Evolutionary conservation across 306 rosid species (phyloP), one percentile per base, ranked within the genome.

Genomic region (Rosa persica): DNA sequence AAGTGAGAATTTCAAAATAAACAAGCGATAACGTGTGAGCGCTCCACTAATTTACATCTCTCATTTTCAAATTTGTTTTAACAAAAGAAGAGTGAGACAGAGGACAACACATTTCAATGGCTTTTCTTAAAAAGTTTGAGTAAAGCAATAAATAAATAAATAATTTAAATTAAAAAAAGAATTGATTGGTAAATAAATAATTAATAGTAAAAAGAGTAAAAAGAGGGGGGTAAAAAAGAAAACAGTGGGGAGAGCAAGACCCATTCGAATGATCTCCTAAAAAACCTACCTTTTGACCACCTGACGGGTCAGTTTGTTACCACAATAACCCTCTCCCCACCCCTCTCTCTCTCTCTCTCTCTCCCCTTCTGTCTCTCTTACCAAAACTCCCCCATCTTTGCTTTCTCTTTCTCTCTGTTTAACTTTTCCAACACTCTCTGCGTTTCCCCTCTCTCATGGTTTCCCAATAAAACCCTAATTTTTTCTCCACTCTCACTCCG

Each of bases 231-330:
- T 7, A 16, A 69, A 76, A 75, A 62, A 43, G 46, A 7, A 8
- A 19, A 22, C 16, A 19, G 9, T 34, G n/a, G 23, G 19, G 12
- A 78, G 65, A 39, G 47, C 8, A 46, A 82, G 78, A 84, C 80
- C 73, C 60, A 64, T 87, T 85, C 83, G 86, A 60, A 73, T 57
- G 86, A 92, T 93, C 93, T 84, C 97, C 98, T 82, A 46, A 81
- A 89, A 88, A 86, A 79, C 87, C 97, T 85, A 87, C 86, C 79
- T 83, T 89, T 89, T 90, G 90, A 84, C 93, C 91, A 60, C 75
- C 78, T 73, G 75, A 79, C 85, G 75, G 81, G 76, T 72, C 72
- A 72, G 85, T 89, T 87, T 87, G 90, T 83, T 84, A 86, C 88
- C 81, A 73, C 72, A 76, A 23, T 36, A 22, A 23, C 75, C 27